Base-by-base conservation (phyloP, 768 basidiomycete genomes). In the Mycena albidolilacea region DNA sequence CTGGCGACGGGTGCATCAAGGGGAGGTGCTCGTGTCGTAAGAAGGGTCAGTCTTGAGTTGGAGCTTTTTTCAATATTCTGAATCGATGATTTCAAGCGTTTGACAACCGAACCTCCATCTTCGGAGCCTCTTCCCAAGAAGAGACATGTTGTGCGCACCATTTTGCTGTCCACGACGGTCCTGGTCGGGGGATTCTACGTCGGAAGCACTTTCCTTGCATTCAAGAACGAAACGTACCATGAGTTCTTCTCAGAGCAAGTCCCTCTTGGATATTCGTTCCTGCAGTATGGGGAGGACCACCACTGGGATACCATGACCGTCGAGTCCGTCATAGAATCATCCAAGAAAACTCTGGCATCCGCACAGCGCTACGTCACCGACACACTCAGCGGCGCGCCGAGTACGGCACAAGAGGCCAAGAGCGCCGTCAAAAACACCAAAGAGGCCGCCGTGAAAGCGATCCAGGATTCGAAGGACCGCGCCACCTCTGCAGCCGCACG, bases 211-310 rank as follows among this genome's bases (percentile, higher is more conserved):
- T 93, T 94, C 81, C 84, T 91, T 70, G 90, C 95, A 23, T 93
- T 93, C 84, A 89, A 93, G 77, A 91, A 89, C 81, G 92, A 92
- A 76, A 81, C 85, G 2, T 98, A 97, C 85, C 91, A 94, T 79
- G 93, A 97, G 75, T 87, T 97, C 80, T 98, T 98, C 86, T 87
- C 91, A 68, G 90, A 92, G 77, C 86, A 89, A 54, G 90, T 97
- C 66, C 97, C 97, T 2, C 86, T 95, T 48, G 96, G 92, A 38
- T 89, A 92, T 73, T 79, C 88, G 19, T 86, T 97, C 81, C 86
- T 97, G 50, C 93, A 97, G 70, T 96, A 91, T 78, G 94, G 93
- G 11, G 95, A 98, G 78, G 86, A 88, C 38, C 85, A 91, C 69
- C 88, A 90, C 15, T 97, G 95, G 94, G 94, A 97, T 77, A 89